These are phyloP conservation scores for Penicillium coprophilum DNA, from an alignment of 495 filamentous ascomycete genomes.

Conservation along the genomic window DNA sequence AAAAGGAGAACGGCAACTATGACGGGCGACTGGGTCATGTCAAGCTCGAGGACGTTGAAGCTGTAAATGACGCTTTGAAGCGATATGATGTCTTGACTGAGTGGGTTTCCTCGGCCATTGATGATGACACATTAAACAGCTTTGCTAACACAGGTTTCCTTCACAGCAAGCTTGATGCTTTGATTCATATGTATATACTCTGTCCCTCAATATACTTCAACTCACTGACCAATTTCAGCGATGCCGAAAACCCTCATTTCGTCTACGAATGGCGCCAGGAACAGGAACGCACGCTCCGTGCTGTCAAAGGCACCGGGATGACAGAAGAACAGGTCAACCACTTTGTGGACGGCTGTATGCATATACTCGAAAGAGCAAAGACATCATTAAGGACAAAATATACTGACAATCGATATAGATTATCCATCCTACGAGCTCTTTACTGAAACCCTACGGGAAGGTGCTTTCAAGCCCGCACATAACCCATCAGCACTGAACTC, in stretches of 20 bases:
- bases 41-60: constrained; percentile 63
- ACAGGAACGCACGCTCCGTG: constrained; percentile 71
- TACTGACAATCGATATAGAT: constrained; percentile 40
- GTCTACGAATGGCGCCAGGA: constrained; percentile 89
- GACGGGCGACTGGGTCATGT: constrained; percentile 55
- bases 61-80: constrained; percentile 68
- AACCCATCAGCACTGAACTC: constrained; percentile 19
- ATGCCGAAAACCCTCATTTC: constrained; percentile 70
- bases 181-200: constrained; percentile 73
- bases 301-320: constrained; percentile 71
- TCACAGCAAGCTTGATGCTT: constrained; percentile 65
- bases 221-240: constrained; percentile 44
- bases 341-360: constrained; percentile 68
- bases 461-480: constrained; percentile 52
- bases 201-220: not conserved
- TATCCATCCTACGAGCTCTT: constrained; percentile 72
- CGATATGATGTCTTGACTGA: constrained; percentile 73
- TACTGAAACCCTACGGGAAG: constrained; percentile 62
- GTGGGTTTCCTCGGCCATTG: constrained; percentile 32
- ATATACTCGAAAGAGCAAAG: not conserved
- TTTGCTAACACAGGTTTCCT: constrained; percentile 14
- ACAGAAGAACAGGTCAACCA: constrained; percentile 64
- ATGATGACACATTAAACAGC: not conserved
- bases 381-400: not conserved
- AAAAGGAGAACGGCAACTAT: constrained; percentile 44